phyloP scores from a whole-genome alignment of 1,139 yeast species.

The Blastobotrys serpentis region DNA sequence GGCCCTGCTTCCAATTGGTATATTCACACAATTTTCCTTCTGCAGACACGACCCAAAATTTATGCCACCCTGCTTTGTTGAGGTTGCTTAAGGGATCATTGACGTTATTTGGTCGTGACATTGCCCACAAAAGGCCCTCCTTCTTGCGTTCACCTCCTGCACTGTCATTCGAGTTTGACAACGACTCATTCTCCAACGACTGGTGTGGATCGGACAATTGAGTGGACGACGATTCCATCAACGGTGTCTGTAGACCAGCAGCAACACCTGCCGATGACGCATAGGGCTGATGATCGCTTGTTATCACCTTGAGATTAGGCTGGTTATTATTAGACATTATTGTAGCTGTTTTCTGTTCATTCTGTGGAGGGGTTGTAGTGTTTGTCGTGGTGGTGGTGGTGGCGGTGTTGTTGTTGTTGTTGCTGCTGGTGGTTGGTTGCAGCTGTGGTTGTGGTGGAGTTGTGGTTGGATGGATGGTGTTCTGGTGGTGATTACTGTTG shows the following conservation, averaged over 20 bases:
- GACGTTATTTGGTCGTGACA: conserved; percentile 42
- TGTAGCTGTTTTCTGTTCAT: neutral
- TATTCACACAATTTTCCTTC: conserved; percentile 69
- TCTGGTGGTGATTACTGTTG: too few species aligned
- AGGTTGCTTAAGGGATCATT: conserved; percentile 58
- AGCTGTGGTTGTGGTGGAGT: conserved; percentile 6
- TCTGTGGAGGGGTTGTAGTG: neutral
- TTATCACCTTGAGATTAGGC: conserved; percentile 1
- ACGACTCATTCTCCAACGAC: neutral
- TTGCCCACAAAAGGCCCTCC: conserved; percentile 62
- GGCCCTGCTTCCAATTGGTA: conserved; percentile 78
- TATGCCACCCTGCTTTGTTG: conserved; percentile 79
- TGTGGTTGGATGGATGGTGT: conserved; percentile 1
- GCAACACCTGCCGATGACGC: too few species aligned
- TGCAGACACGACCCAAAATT: conserved; percentile 78
- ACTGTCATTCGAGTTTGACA: neutral
- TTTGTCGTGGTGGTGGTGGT: neutral
- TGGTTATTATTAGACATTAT: neutral
- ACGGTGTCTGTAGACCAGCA: conserved; percentile 7
- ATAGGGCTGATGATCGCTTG: too few species aligned
- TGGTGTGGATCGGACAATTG: conserved; percentile 1
- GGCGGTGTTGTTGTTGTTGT: neutral
- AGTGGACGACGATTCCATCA: too few species aligned
- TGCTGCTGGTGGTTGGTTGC: conserved; percentile 3
- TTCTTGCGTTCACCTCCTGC: conserved; percentile 26